phyloP scores from a whole-genome alignment of 2,329 filamentous ascomycete species.

The Blastomyces gilchristii region DNA sequence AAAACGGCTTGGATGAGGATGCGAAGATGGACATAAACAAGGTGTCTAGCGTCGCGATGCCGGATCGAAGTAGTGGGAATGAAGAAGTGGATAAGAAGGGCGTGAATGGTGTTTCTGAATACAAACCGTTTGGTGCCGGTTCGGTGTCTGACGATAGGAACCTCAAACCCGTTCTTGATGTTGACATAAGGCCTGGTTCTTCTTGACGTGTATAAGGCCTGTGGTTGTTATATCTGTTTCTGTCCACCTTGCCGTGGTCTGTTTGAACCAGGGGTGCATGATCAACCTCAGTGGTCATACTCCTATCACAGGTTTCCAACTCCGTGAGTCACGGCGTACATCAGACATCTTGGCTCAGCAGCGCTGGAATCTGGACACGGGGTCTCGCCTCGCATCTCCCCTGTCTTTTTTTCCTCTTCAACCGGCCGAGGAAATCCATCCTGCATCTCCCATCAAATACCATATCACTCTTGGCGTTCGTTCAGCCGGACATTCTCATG shows the following conservation, averaged over 20 bases:
- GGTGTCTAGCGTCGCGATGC: background rate
- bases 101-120: background rate
- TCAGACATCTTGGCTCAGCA: background rate
- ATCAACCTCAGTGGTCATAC: background rate
- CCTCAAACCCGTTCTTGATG: background rate
- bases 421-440: background rate
- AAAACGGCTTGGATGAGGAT: conserved; percentile 2
- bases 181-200: background rate
- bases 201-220: background rate
- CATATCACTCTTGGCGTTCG: background rate
- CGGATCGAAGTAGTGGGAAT: background rate
- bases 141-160: background rate
- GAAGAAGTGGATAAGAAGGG: background rate
- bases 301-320: background rate
- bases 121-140: background rate
- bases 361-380: background rate
- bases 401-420: background rate
- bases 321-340: background rate
- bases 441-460: background rate
- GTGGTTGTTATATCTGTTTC: background rate
- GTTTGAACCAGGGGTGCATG: background rate
- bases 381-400: background rate
- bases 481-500: background rate
- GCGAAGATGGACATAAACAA: background rate
- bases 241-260: background rate